Percentiles rank a stretch among this genome's conserved stretches.
Evolutionary conservation across 2,329 filamentous ascomycete genomes (phyloP).

Genomic region (Hortaea werneckii): DNA sequence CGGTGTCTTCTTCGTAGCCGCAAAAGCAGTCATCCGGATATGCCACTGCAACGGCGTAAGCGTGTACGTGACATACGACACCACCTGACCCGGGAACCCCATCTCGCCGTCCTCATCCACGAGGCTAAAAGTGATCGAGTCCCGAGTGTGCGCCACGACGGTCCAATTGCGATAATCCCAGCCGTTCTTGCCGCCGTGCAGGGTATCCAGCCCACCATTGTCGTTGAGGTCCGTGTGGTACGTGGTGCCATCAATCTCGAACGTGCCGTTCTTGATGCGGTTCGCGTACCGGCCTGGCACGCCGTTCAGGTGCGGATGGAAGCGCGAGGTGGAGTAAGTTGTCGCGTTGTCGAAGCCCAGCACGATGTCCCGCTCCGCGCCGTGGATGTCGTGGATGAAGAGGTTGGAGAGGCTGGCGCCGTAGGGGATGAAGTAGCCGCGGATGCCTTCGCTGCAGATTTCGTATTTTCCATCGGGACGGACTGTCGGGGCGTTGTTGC

Average conservation of each 20-base stretch:
- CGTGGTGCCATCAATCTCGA: constrained; percentile 36
- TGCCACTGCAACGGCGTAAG: constrained; percentile 58
- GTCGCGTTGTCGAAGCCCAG: constrained; percentile 47
- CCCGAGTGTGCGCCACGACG: constrained; percentile 55
- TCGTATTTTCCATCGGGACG: constrained; percentile 53
- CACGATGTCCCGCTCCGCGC: constrained; percentile 59
- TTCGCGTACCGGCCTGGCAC: constrained; percentile 70
- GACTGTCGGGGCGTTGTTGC: constrained; percentile 12
- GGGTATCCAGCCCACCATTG: constrained; percentile 33
- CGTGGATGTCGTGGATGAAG: constrained; percentile 58
- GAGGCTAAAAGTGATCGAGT: constrained; percentile 64
- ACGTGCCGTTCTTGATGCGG: constrained; percentile 61
- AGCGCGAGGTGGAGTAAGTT: constrained; percentile 54
- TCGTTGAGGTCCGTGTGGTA: constrained; percentile 34
- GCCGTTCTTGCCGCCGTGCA: constrained; percentile 37
- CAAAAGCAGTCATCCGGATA: constrained; percentile 59
- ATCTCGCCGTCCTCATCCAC: constrained; percentile 56
- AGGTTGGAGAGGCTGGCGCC: constrained; percentile 65
- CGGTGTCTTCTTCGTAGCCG: constrained; percentile 64
- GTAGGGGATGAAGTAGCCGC: constrained; percentile 62
- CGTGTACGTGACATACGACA: constrained; percentile 56
- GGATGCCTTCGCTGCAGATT: constrained; percentile 56
- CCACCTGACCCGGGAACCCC: constrained; percentile 64
- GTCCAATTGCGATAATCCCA: constrained; percentile 65
- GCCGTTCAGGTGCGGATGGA: constrained; percentile 62